Conservation (phyloP, 257 asterid species). For the Solanum piurae region DNA sequence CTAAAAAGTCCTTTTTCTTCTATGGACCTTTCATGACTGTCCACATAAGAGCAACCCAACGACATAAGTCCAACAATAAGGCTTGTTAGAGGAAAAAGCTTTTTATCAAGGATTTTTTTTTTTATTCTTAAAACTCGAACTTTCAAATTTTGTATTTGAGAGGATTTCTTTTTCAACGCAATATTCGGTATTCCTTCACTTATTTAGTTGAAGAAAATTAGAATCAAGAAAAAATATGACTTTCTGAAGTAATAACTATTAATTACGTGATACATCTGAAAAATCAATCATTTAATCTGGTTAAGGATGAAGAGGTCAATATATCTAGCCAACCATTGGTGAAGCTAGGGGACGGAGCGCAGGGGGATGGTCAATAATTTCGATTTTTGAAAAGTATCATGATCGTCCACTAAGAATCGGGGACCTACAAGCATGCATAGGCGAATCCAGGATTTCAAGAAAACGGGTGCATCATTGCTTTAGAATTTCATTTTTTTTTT, state of each 20-base stretch:
- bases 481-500: too few species aligned
- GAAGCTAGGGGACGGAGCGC: background rate
- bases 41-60: background rate
- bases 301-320: background rate
- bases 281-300: background rate
- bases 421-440: background rate
- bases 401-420: background rate
- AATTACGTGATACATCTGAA: background rate
- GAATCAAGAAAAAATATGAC: too few species aligned
- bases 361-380: background rate
- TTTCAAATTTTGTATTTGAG: background rate
- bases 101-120: background rate
- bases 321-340: background rate
- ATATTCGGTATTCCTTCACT: too few species aligned
- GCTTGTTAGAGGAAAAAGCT: accelerated
- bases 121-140: accelerated
- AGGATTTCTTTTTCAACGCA: background rate
- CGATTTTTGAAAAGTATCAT: background rate
- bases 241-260: background rate
- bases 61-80: background rate
- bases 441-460: too few species aligned
- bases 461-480: too few species aligned
- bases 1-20: background rate
- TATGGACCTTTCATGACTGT: background rate
- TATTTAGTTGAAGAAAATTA: background rate